Evolutionary conservation across 2,329 filamentous ascomycete genomes (phyloP).

Genomic region (Torrubiellomyces zombiae): DNA sequence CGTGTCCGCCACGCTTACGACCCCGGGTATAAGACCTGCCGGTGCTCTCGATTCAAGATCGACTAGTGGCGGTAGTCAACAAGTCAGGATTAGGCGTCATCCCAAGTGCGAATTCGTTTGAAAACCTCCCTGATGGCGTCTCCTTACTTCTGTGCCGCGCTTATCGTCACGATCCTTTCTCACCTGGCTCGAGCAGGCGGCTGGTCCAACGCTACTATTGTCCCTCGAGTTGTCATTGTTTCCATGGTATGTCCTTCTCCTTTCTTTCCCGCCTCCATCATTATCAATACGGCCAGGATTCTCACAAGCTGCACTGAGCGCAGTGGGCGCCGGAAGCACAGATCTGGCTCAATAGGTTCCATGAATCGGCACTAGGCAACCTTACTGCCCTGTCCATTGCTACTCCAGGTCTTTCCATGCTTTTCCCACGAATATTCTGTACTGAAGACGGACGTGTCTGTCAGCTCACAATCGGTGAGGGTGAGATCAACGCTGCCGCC

Average conservation of each 20-base stretch:
- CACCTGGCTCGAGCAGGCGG: too few relatives aligned
- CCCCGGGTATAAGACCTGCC: too few relatives aligned
- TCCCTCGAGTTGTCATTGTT: constrained; percentile 23
- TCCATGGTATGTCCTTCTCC: constrained; percentile 37
- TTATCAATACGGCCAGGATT: not conserved
- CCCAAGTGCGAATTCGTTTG: too few relatives aligned
- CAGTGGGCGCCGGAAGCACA: constrained; percentile 46
- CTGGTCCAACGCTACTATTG: too few relatives aligned
- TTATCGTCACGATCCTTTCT: too few relatives aligned
- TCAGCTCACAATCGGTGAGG: constrained; percentile 51
- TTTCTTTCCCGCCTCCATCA: too few relatives aligned
- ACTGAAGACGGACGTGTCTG: constrained; percentile 43
- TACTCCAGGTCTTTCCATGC: constrained; percentile 44
- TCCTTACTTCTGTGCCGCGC: too few relatives aligned
- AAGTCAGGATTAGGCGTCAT: too few relatives aligned
- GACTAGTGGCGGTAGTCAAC: too few relatives aligned
- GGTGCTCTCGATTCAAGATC: too few relatives aligned
- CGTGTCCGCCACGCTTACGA: too few relatives aligned
- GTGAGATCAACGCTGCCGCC: constrained; percentile 59
- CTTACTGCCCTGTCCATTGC: constrained; percentile 40
- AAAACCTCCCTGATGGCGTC: too few relatives aligned
- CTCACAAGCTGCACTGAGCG: not conserved
- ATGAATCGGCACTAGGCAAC: constrained; percentile 29
- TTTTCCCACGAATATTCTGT: constrained; percentile 50
- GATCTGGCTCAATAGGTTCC: constrained; percentile 40